Conservation (phyloP, 2,329 filamentous ascomycete genomes). For the Fusarium burgessii region DNA sequence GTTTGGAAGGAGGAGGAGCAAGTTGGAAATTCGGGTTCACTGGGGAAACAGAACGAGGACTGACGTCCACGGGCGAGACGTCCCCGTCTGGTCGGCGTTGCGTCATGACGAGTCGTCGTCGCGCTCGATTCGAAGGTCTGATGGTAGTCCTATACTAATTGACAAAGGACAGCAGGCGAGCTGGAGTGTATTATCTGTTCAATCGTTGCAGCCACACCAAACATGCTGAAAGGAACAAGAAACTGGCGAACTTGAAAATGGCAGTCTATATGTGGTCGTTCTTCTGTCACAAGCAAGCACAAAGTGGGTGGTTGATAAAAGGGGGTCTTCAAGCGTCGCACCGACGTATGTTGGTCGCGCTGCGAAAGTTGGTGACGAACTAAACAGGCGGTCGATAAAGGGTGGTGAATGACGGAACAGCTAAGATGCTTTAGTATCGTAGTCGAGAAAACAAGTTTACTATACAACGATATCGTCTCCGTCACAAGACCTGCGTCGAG, state of each 20-base stretch:
- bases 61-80: constrained; percentile 38
- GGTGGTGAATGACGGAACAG: constrained; percentile 9
- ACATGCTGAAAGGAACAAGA: constrained; percentile 41
- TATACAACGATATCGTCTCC: constrained; percentile 1
- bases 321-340: constrained; percentile 32
- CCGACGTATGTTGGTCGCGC: constrained; percentile 26
- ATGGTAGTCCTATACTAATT: constrained; percentile 21
- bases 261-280: constrained; percentile 1
- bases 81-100: constrained; percentile 38
- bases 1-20: constrained; percentile 24
- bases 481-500: constrained; percentile 19
- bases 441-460: constrained; percentile 6
- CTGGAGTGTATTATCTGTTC: constrained; percentile 29
- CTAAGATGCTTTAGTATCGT: not conserved
- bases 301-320: constrained; percentile 30
- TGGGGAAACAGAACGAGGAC: constrained; percentile 38
- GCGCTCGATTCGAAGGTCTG: constrained; percentile 18
- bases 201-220: constrained; percentile 20
- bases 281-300: constrained; percentile 4
- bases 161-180: constrained; percentile 12
- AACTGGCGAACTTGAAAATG: constrained; percentile 6
- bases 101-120: constrained; percentile 39
- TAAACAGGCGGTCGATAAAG: constrained; percentile 29
- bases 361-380: constrained; percentile 32
- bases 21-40: constrained; percentile 35